Percentiles rank a stretch among this genome's conserved stretches.
Evolutionary conservation across 306 rosid species (phyloP).

Genomic region (Pyrus bretschneideri): DNA sequence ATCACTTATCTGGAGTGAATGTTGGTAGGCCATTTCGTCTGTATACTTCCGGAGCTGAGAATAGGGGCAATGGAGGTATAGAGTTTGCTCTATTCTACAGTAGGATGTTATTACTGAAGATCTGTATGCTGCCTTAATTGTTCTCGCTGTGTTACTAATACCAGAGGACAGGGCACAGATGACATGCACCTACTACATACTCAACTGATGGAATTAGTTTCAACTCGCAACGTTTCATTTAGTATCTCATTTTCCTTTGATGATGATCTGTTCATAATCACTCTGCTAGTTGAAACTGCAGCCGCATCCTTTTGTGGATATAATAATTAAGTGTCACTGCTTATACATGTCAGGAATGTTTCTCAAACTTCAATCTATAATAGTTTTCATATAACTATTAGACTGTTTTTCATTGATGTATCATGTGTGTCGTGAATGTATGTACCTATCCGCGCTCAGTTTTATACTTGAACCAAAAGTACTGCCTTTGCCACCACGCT

Average conservation of each 20-base stretch:
- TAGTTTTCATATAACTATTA: background rate
- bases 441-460: background rate
- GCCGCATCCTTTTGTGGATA: background rate
- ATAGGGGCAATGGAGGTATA: constrained; percentile 20
- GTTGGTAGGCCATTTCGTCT: constrained; percentile 19
- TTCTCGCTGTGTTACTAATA: background rate
- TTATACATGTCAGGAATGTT: background rate
- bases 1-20: constrained; percentile 7
- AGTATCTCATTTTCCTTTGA: background rate
- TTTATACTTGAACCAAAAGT: background rate
- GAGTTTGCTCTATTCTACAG: background rate
- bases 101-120: background rate
- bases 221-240: background rate
- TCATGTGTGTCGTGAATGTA: background rate
- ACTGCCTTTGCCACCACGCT: background rate
- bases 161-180: background rate
- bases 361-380: background rate
- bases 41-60: constrained; percentile 11
- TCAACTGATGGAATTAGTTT: background rate
- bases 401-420: background rate
- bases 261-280: background rate
- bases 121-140: background rate
- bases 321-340: background rate
- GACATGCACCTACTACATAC: background rate
- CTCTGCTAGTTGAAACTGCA: background rate